Conservation (phyloP, 2,329 filamentous ascomycete genomes). For the Escovopsis sp. region DNA sequence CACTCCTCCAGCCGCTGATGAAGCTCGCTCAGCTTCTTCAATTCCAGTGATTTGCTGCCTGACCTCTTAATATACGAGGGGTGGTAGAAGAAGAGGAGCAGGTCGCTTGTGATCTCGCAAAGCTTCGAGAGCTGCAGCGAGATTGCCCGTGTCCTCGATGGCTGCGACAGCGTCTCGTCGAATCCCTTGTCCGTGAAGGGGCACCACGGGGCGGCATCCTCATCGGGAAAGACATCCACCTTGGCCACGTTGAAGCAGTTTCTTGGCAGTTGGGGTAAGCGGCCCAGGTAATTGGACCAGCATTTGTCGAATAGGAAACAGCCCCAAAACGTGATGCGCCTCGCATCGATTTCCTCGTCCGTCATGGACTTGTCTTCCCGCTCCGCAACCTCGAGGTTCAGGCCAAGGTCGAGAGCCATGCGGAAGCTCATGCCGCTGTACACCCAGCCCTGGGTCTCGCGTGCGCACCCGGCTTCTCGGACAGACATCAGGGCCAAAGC, state of each 20-base stretch:
- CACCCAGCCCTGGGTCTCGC: slow-evolving; percentile 93
- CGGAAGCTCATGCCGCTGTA: slow-evolving; percentile 98
- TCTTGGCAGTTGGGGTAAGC: slow-evolving; percentile 72
- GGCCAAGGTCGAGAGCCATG: slow-evolving; percentile 87
- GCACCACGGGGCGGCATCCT: slow-evolving; percentile 75
- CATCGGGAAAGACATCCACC: slow-evolving; percentile 77
- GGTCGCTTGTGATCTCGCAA: slow-evolving; percentile 86
- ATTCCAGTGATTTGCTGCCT: slow-evolving; percentile 63
- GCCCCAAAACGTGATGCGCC: slow-evolving; percentile 91
- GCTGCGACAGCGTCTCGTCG: slow-evolving; percentile 57
- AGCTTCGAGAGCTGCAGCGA: slow-evolving; percentile 69
- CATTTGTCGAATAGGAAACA: slow-evolving; percentile 98
- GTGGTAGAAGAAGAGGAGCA: slow-evolving; percentile 84
- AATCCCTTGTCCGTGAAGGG: slow-evolving; percentile 79
- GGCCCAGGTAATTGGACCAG: slow-evolving; percentile 93
- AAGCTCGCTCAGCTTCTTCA: slow-evolving; percentile 86
- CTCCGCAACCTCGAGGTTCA: slow-evolving; percentile 69
- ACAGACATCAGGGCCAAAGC: slow-evolving; percentile 93
- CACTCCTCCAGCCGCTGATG: slow-evolving; percentile 83
- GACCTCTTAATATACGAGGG: slow-evolving; percentile 50
- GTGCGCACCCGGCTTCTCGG: slow-evolving; percentile 81
- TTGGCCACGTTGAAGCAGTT: slow-evolving; percentile 73
- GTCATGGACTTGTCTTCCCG: slow-evolving; percentile 44
- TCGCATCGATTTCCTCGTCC: slow-evolving; percentile 76
- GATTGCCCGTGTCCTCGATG: slow-evolving; percentile 68